Evolutionary conservation across 2,329 filamentous ascomycete genomes (phyloP), one percentile per base, ranked within the genome.

Genomic region (Bretziella fagacearum): DNA sequence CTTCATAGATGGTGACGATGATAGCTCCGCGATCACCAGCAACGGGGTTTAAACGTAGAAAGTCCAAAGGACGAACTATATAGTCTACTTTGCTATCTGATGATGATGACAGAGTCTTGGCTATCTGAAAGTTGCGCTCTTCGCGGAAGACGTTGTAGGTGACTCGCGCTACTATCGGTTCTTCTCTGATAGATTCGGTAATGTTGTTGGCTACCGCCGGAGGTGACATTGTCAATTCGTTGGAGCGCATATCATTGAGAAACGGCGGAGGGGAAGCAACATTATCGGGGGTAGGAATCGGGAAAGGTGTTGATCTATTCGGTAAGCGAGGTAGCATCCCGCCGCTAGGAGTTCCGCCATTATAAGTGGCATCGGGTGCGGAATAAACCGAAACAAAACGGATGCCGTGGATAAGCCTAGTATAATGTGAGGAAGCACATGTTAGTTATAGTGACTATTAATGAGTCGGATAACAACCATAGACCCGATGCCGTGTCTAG

Each of bases 51-150:
- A 95, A 64, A 23, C 81, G 73, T 48, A 89, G 68, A 35, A 93
- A 71, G 53, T 94, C 84, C 47, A 96, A 66, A 1, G 86, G 85
- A 50, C 77, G 79, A 32, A 84, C 74, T 51, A 91, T 87, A 58
- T 93, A 84, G 48, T 76, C 70, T 52, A 77, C 80, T 1, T 80
- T 79, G 58, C 93, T 84, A 22, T 77, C 78, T 11, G 77, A 77
- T 47, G 73, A 68, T 47, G 73, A 68, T 32, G 79, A 76, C 42
- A 94, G 68, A 51, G 69, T 75, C 61, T 81, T 84, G 57, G 79
- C 76, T 54, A 91, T 82, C 55, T 93, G 83, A 57, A 82, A 95
- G 49, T 89, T 81, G 52, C 87, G 72, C 65, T 96, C 87, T 55
- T 95, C 76, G 6, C 87, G 77, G 45, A 94, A 67, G 13, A 80